These are phyloP conservation scores for Chenopodium album DNA, from an alignment of 148 eudicot genomes.

Conservation along the genomic window DNA sequence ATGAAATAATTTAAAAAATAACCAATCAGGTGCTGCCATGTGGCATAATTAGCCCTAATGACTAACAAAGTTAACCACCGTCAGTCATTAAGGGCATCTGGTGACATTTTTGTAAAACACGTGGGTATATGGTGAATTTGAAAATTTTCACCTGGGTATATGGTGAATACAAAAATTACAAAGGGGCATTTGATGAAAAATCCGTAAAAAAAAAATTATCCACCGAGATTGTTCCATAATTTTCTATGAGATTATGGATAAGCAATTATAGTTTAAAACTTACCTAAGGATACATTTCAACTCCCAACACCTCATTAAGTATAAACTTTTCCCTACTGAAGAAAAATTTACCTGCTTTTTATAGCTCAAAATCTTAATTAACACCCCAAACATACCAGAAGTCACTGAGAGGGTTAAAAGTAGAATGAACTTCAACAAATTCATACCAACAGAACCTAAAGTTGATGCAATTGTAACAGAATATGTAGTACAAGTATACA, in stretches of 20 bases:
- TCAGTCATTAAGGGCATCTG: too few species aligned
- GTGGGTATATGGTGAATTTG: too few species aligned
- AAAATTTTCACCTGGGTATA: too few species aligned
- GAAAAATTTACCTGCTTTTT: not conserved
- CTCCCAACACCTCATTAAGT: not conserved
- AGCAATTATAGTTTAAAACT: not conserved
- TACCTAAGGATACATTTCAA: not conserved
- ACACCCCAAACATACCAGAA: not conserved
- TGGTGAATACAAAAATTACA: too few species aligned
- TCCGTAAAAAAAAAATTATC: not conserved
- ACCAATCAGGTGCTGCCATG: too few species aligned
- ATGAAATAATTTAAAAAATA: too few species aligned
- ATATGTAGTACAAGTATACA: not conserved
- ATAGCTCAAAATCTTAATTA: not conserved
- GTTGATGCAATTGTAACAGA: not conserved
- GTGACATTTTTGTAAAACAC: too few species aligned
- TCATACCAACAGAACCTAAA: not conserved
- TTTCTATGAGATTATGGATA: not conserved
- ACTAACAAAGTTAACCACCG: too few species aligned
- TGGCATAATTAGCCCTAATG: too few species aligned
- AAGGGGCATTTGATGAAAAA: too few species aligned
- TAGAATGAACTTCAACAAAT: not conserved
- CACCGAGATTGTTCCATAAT: not conserved
- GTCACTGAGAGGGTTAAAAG: not conserved
- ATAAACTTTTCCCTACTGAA: not conserved